These are phyloP conservation scores for Ramalina intermedia DNA, from an alignment of 495 filamentous ascomycete species.

Conservation along the genomic window DNA sequence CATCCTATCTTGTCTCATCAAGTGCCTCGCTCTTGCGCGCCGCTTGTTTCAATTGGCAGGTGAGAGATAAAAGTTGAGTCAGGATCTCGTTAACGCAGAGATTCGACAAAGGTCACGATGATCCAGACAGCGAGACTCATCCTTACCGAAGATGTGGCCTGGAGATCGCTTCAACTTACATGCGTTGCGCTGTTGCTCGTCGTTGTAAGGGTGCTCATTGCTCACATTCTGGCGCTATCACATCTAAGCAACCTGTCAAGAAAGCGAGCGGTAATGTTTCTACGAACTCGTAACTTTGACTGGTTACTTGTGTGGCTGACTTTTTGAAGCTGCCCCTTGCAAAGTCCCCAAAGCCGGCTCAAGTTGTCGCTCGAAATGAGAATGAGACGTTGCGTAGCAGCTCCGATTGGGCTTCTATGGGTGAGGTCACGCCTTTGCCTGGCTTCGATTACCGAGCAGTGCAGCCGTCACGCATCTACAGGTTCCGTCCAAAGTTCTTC, in stretches of 20 bases:
- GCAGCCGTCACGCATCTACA: slow-evolving; percentile 1
- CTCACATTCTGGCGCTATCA: neutral
- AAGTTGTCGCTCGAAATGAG: neutral
- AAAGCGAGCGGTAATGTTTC: neutral
- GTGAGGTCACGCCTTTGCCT: neutral
- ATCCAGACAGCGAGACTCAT: neutral
- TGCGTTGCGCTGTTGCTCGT: neutral
- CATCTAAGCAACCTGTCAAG: neutral
- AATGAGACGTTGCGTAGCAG: neutral
- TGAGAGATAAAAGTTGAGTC: neutral
- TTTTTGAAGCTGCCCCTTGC: neutral
- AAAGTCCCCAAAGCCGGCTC: neutral
- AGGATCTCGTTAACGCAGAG: neutral
- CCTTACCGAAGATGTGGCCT: neutral
- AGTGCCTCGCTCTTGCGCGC: neutral
- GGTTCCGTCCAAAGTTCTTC: slow-evolving; percentile 55
- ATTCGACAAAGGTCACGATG: neutral
- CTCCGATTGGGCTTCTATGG: slow-evolving; percentile 1
- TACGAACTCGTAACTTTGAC: neutral
- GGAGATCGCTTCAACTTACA: neutral
- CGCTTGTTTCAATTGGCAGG: neutral
- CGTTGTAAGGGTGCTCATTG: neutral
- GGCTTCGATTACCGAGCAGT: slow-evolving; percentile 1
- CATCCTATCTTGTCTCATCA: too few species aligned
- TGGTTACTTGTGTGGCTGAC: neutral